phyloP scores from a whole-genome alignment of 2,329 filamentous ascomycete genomes.

The Daldinia sp. region DNA sequence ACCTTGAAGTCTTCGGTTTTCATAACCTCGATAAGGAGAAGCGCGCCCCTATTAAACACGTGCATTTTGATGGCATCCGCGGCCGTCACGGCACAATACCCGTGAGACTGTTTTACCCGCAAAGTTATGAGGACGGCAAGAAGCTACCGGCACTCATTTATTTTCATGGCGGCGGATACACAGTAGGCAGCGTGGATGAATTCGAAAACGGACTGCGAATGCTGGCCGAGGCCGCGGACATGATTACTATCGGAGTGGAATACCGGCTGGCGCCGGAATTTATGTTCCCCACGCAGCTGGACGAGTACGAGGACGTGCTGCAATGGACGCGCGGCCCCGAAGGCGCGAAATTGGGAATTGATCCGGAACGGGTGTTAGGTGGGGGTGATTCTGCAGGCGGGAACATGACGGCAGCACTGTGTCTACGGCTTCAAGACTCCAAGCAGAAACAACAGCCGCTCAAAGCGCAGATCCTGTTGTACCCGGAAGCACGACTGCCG shows the following conservation, averaged over 20 bases:
- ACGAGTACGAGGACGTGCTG: slow-evolving; percentile 52
- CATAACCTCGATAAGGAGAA: slow-evolving; percentile 44
- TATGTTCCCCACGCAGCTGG: slow-evolving; percentile 51
- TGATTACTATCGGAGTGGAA: slow-evolving; percentile 52
- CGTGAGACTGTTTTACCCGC: slow-evolving; percentile 52
- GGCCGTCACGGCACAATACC: slow-evolving; percentile 53
- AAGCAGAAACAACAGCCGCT: slow-evolving; percentile 41
- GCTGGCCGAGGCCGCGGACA: slow-evolving; percentile 46
- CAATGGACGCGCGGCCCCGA: slow-evolving; percentile 46
- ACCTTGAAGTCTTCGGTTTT: slow-evolving; percentile 50
- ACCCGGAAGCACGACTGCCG: slow-evolving; percentile 52
- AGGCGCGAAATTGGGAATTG: slow-evolving; percentile 46
- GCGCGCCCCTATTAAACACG: slow-evolving; percentile 46
- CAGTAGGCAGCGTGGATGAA: slow-evolving; percentile 54
- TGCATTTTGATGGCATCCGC: slow-evolving; percentile 52
- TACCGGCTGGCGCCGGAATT: slow-evolving; percentile 53
- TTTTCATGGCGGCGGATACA: slow-evolving; percentile 56
- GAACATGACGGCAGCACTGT: slow-evolving; percentile 53
- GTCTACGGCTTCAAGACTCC: slow-evolving; percentile 48
- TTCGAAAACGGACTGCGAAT: slow-evolving; percentile 54
- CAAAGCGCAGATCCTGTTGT: slow-evolving; percentile 51
- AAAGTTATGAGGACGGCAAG: slow-evolving; percentile 31
- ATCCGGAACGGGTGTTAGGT: slow-evolving; percentile 48
- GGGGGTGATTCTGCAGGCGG: slow-evolving; percentile 50
- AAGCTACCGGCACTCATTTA: slow-evolving; percentile 51